Conservation (phyloP, 176 grass and related monocot species). For the Tillandsia leiboldiana region DNA sequence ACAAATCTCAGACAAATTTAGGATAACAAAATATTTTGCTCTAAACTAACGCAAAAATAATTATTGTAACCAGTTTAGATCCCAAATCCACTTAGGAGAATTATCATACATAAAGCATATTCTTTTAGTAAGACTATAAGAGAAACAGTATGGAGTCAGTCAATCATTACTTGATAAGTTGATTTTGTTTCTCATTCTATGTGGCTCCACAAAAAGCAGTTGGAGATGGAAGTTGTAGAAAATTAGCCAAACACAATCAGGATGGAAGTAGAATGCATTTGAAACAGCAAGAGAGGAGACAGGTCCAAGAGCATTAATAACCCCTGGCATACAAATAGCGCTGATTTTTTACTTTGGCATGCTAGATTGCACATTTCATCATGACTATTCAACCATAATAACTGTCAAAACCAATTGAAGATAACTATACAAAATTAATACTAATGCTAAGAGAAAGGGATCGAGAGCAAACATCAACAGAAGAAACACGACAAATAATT, state of each 20-base stretch:
- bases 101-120: no score
- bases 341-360: no score
- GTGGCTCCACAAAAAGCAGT: neutral
- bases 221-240: neutral
- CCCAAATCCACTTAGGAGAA: neutral
- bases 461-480: neutral
- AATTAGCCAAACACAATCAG: neutral
- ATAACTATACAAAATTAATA: neutral
- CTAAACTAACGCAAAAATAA: neutral
- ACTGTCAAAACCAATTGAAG: no score
- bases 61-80: neutral
- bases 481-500: neutral
- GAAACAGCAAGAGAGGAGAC: neutral
- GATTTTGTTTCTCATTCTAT: neutral
- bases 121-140: no score
- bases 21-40: neutral
- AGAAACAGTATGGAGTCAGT: neutral
- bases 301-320: neutral
- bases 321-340: no score
- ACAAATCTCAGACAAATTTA: neutral
- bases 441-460: neutral
- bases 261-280: neutral
- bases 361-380: no score
- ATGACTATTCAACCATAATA: no score
- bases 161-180: neutral